Evolutionary conservation across 2,329 filamentous ascomycete genomes (phyloP).

Genomic region (Ophiognomonia clavigignenti-juglandacearum): DNA sequence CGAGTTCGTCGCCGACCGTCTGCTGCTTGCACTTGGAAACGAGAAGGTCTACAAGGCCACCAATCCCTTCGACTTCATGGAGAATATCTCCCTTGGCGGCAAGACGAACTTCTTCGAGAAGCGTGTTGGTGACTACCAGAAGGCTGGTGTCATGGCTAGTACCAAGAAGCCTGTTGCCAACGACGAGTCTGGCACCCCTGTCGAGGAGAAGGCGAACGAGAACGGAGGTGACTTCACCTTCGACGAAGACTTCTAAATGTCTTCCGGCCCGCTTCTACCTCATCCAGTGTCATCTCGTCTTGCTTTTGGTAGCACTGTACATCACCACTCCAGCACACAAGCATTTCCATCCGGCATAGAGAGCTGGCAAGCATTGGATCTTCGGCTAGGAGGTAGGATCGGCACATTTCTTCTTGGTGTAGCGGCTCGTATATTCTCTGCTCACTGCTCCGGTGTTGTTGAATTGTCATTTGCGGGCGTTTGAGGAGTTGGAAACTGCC

Average conservation of each 20-base stretch:
- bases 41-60: conserved; percentile 86
- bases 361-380: conserved; percentile 5
- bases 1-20: conserved; percentile 96
- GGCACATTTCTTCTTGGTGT: no score
- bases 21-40: conserved; percentile 89
- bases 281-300: conserved; percentile 11
- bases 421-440: conserved; percentile 1
- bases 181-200: conserved; percentile 36
- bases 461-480: conserved; percentile 14
- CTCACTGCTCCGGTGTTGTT: conserved; percentile 2
- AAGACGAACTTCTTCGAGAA: conserved; percentile 99
- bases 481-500: conserved; percentile 6
- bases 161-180: conserved; percentile 60
- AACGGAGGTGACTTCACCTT: conserved; percentile 82
- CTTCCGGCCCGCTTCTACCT: no score
- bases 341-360: conserved; percentile 15
- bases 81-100: conserved; percentile 96
- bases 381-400: no score
- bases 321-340: conserved; percentile 4
- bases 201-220: conserved; percentile 44
- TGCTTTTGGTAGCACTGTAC: not conserved
- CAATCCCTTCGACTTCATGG: conserved; percentile 99
- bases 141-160: conserved; percentile 96
- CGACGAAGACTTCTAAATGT: conserved; percentile 88
- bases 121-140: conserved; percentile 98